These are phyloP conservation scores for Cicer bijugum DNA, from an alignment of 306 rosid genomes.

Conservation along the genomic window DNA sequence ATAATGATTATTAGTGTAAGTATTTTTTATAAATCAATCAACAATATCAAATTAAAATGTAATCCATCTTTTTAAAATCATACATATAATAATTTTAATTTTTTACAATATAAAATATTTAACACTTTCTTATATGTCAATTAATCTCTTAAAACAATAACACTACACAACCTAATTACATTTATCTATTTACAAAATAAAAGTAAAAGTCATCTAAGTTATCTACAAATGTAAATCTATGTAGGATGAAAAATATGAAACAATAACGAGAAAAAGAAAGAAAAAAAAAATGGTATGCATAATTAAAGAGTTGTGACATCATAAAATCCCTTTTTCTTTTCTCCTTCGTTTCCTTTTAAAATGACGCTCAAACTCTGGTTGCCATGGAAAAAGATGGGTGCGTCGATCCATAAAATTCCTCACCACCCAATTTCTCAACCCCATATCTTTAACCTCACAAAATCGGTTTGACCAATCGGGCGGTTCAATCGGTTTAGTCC, in stretches of 20 bases:
- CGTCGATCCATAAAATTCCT: slow-evolving; percentile 41
- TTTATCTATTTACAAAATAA: too few species aligned
- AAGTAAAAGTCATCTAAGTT: too few species aligned
- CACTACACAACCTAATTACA: too few species aligned
- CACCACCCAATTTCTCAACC: slow-evolving; percentile 56
- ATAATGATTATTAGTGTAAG: too few species aligned
- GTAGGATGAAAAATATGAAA: not conserved
- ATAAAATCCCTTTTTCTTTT: not conserved
- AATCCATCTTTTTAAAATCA: too few species aligned
- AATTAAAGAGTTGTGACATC: not conserved
- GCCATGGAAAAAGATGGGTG: slow-evolving; percentile 64
- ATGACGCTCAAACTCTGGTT: slow-evolving; percentile 42
- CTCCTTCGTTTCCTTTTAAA: not conserved
- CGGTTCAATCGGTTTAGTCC: slow-evolving; percentile 71
- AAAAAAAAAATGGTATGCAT: not conserved
- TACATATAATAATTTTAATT: too few species aligned
- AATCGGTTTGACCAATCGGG: slow-evolving; percentile 67
- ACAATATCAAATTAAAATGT: too few species aligned
- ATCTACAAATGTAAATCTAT: too few species aligned
- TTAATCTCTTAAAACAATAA: too few species aligned
- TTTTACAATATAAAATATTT: too few species aligned
- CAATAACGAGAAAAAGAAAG: not conserved
- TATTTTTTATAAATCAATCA: too few species aligned
- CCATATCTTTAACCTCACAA: slow-evolving; percentile 66
- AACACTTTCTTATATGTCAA: too few species aligned